phyloP scores from a whole-genome alignment of 2,329 filamentous ascomycete species.

The Fusarium musae region DNA sequence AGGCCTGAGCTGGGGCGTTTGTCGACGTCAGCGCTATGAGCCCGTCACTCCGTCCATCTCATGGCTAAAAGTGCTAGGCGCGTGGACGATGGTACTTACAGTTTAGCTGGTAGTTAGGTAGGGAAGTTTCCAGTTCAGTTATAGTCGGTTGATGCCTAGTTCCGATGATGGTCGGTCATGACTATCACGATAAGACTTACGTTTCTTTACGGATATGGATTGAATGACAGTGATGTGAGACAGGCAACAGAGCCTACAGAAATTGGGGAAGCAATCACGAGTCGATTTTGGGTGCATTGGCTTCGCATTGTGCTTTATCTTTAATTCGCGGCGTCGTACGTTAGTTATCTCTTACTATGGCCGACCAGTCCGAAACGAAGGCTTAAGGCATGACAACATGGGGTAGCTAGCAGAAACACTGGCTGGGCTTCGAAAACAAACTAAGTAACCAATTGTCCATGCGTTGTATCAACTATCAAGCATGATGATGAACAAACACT shows the following conservation, averaged over 20 bases:
- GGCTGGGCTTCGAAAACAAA: slow-evolving; percentile 27
- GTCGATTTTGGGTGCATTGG: neutral
- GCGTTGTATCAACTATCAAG: slow-evolving; percentile 19
- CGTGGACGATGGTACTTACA: slow-evolving; percentile 17
- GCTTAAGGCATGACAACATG: slow-evolving; percentile 22
- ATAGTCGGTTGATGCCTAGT: slow-evolving; percentile 25
- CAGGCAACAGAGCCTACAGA: neutral
- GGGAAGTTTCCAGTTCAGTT: slow-evolving; percentile 10
- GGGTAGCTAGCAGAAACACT: slow-evolving; percentile 31
- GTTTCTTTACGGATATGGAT: neutral
- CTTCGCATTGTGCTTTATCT: slow-evolving; percentile 11
- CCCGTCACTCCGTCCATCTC: slow-evolving; percentile 40
- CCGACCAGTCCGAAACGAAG: slow-evolving; percentile 25
- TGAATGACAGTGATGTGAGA: slow-evolving; percentile 4
- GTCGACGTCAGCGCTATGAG: slow-evolving; percentile 61
- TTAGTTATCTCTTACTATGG: slow-evolving; percentile 4
- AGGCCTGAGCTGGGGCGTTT: slow-evolving; percentile 47
- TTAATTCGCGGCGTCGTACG: slow-evolving; percentile 13
- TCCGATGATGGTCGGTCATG: slow-evolving; percentile 32
- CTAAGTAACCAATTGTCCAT: slow-evolving; percentile 3
- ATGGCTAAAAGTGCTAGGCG: slow-evolving; percentile 35
- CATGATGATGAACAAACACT: slow-evolving; percentile 1
- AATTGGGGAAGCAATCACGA: slow-evolving; percentile 9
- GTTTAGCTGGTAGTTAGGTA: neutral
- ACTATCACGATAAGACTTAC: slow-evolving; percentile 6